phyloP scores from a whole-genome alignment of 805 yeast species.

The Lipomyces lipofer region DNA sequence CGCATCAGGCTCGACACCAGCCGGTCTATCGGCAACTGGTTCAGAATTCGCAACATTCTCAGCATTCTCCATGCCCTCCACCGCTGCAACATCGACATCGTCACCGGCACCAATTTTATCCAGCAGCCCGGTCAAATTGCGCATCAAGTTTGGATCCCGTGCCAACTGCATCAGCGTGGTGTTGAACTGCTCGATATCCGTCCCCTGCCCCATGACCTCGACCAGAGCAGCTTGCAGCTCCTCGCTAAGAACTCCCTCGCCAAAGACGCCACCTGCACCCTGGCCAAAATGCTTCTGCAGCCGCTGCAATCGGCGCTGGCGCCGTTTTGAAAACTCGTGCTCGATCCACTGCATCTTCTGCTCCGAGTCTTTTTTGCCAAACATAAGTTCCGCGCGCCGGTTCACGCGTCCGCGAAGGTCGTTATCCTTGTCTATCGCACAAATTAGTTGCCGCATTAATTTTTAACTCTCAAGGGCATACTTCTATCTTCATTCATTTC shows the following conservation, averaged over 20 bases:
- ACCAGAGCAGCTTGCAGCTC: conserved; percentile 34
- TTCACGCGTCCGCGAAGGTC: conserved; percentile 78
- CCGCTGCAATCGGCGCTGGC: conserved; percentile 57
- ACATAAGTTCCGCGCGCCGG: conserved; percentile 66
- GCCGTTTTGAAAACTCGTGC: conserved; percentile 66
- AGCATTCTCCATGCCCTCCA: not conserved
- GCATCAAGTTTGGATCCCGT: conserved; percentile 35
- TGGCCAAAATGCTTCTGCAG: conserved; percentile 27
- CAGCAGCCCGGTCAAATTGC: conserved; percentile 31
- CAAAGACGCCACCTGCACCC: conserved; percentile 14
- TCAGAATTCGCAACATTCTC: not conserved
- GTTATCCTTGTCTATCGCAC: conserved; percentile 63
- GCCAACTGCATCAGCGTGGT: conserved; percentile 34
- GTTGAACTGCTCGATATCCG: conserved; percentile 31
- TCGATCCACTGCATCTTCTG: conserved; percentile 68
- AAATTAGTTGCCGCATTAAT: not conserved
- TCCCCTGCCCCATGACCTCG: conserved; percentile 32
- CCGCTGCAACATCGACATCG: not conserved
- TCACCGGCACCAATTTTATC: conserved; percentile 27
- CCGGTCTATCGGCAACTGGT: not conserved
- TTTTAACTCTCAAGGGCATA: conserved; percentile 1
- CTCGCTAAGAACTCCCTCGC: conserved; percentile 26
- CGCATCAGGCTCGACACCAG: too few relatives aligned
- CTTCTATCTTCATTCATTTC: conserved; percentile 72
- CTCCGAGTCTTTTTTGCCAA: conserved; percentile 59